Conservation (phyloP, 345 rosid species). For the Eucalyptus sp. region DNA sequence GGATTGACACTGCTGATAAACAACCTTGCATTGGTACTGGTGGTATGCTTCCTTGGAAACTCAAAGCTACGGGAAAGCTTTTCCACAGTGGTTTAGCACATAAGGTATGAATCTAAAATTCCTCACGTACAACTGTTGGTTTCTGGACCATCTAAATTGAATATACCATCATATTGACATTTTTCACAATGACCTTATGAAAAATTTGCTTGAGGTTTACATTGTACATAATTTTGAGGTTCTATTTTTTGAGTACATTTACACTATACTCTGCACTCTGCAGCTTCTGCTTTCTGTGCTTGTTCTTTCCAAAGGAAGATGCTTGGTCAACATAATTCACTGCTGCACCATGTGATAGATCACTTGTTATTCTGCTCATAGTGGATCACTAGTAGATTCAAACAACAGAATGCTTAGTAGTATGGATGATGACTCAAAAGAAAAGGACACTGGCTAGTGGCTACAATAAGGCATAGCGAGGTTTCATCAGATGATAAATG, state of each 20-base stretch:
- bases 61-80: conserved; percentile 83
- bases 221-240: background rate
- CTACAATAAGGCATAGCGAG: background rate
- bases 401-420: background rate
- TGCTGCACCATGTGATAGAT: background rate
- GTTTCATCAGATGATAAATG: background rate
- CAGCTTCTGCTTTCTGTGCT: background rate
- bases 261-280: background rate
- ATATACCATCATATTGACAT: background rate
- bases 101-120: conserved; percentile 33
- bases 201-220: background rate
- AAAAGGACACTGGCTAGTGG: background rate
- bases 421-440: background rate
- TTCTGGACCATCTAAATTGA: background rate
- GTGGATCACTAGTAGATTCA: background rate
- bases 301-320: background rate
- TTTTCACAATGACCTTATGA: background rate
- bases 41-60: conserved; percentile 96
- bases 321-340: background rate
- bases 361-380: background rate
- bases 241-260: background rate
- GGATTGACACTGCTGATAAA: conserved; percentile 99
- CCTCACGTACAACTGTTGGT: background rate
- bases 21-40: conserved; percentile 99
- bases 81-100: conserved; percentile 95